A percentile compares a stretch with the other conserved stretches of the same genome.
Conservation (phyloP, 2,329 filamentous ascomycete genomes). For the Aciculosporium take region DNA sequence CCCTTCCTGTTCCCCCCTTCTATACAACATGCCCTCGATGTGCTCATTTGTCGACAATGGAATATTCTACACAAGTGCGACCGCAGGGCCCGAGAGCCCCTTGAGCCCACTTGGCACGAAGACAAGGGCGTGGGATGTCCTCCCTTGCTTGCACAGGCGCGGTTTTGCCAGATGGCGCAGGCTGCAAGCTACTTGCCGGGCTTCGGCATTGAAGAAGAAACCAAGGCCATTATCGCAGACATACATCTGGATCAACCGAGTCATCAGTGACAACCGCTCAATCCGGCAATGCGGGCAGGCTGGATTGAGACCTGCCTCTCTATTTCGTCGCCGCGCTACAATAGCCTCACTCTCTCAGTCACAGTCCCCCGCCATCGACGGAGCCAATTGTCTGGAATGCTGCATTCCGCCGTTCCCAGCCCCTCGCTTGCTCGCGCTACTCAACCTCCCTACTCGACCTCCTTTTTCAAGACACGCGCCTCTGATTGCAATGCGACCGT, state of each 20-base stretch:
- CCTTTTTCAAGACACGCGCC: constrained; percentile 18
- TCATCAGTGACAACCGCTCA: not conserved
- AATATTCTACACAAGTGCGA: not conserved
- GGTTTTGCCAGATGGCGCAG: not conserved
- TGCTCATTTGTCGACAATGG: constrained; percentile 3
- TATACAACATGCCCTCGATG: not conserved
- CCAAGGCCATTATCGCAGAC: not conserved
- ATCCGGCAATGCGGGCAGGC: not conserved
- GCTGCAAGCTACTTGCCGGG: not conserved
- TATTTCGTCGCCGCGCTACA: not conserved
- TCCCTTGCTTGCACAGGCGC: not conserved
- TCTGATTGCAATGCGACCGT: constrained; percentile 15
- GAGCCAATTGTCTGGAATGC: constrained; percentile 6
- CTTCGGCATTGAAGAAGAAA: not conserved
- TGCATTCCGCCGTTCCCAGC: constrained; percentile 5
- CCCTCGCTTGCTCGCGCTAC: not conserved
- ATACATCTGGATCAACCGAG: not conserved
- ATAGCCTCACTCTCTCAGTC: constrained; percentile 1
- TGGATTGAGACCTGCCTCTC: not conserved
- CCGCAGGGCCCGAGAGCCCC: not conserved
- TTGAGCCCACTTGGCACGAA: not conserved
- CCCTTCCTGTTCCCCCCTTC: not conserved
- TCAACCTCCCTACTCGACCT: constrained; percentile 1
- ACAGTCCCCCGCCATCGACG: not conserved
- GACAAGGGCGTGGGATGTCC: not conserved